Conservation (phyloP, 257 asterid genomes). For the Solanum etuberosum region DNA sequence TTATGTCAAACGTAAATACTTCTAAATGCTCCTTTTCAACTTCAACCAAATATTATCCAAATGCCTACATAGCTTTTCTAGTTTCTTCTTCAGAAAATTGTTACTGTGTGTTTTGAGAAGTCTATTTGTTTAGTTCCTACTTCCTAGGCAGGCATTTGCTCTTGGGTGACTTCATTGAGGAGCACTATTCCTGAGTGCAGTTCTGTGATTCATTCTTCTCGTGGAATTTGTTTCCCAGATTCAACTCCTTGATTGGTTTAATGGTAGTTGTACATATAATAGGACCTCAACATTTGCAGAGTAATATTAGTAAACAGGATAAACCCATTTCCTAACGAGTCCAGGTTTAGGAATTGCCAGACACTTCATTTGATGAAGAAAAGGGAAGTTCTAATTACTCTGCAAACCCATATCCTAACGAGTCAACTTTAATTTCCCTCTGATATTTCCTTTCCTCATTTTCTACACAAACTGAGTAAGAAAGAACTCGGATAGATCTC, state of each 20-base stretch:
- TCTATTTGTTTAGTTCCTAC: not conserved
- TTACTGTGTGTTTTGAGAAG: not conserved
- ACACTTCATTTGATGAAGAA: not conserved
- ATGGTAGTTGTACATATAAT: not conserved
- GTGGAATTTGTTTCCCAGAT: not conserved
- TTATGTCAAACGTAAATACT: not conserved
- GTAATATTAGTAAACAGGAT: not conserved
- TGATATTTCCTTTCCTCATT: not conserved
- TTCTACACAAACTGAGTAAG: not conserved
- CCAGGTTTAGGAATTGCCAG: not conserved
- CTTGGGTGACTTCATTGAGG: not conserved
- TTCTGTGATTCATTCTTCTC: not conserved
- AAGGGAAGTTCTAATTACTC: not conserved
- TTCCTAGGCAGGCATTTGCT: not conserved
- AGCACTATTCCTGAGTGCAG: not conserved
- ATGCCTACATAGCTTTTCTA: not conserved
- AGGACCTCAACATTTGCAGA: not conserved
- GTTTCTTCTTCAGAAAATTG: not conserved
- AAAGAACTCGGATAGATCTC: not conserved
- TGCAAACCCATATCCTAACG: not conserved
- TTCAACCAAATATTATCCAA: not conserved
- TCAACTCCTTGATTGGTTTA: not conserved
- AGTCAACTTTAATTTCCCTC: not conserved
- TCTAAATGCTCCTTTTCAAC: not conserved
- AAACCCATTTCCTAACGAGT: not conserved